Base-by-base conservation (phyloP, 352 stramenopile species). In the Globisporangium mamillatum region DNA sequence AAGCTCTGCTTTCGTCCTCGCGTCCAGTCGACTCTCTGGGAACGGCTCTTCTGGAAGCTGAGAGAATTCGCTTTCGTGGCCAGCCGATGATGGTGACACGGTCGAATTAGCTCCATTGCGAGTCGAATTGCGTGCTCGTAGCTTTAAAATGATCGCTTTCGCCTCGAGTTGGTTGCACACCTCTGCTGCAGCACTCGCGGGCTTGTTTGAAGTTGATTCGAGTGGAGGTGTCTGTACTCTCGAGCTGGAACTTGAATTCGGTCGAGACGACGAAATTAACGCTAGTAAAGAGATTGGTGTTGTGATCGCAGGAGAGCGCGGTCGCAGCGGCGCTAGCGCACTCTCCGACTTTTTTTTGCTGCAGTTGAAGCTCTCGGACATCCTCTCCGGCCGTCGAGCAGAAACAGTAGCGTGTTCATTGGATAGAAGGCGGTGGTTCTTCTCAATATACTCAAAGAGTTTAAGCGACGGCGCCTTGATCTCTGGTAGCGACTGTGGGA, bases 401-500 rank as follows among this genome's bases (percentile, higher is more conserved):
- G 32, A 52, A 25, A 14, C 29, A 44, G 6, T 3, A 20, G 10
- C 3, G 16, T 12, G 20, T 32, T 22, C 64, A 25, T 27, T 64
- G 52, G 48, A 44, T 5, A 2, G 7, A 29, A 20, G 14, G 8
- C 25, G 8, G 27, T 64, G 22, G 53, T 44, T 52, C 29, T 61
- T 64, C 68, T 90, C 77, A 44, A 93, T 82, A 46, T 78, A 73
- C 53, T 78, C 69, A 52, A 93, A 91, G 14, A 83, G 65, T 60
- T 78, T 89, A 50, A 92, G 73, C 20, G 79, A 73, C 24, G 79
- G 82, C 20, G 76, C 68, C 69, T 78, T 81, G 55, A 89, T 68
- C 20, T 66, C 60, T 20, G 75, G 72, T 3, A 87, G 65, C 16
- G 63, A 68, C 34, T 44, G 74, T 38, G 67, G 70, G 62, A 79